Evolutionary conservation across 2,329 filamentous ascomycete species (phyloP), one percentile per base, ranked within the genome.

Genomic region (Xylogone sp.): DNA sequence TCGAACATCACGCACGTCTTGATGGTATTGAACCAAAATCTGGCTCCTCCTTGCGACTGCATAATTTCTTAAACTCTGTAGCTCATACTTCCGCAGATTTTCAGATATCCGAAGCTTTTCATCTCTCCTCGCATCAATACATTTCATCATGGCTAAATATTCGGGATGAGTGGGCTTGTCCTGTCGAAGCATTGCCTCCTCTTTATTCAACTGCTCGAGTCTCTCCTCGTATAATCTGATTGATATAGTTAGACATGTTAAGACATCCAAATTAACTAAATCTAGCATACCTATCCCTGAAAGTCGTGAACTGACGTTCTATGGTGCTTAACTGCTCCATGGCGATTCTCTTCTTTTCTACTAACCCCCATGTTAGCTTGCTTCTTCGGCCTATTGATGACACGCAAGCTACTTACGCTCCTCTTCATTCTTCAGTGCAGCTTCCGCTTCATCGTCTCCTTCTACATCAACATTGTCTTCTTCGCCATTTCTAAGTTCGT

Each of bases 1-100:
- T 54, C 94, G 84, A 58, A 88, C 81, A 64, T 96, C 89, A 50
- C 94, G 84, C 29, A 92, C 81, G 45, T 84, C 83, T 69, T 99
- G 94, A 68, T 91, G 92, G 69, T 89, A 97, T 63, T 97, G 92
- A 53, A 88, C 87, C 71, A 95, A 89, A 50, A 93, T 83, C 67
- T 97, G 91, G 49, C 90, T 84, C 56, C 91, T 83, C 60, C 91
- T 87, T 19, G 90, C 91, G 22, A 95, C 81, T 19, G 87, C 88
- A 59, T 86, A 86, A 54, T 79, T 84, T 59, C 88, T 79, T 24
- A 96, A 77, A 2, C 89, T 83, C 64, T 87, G 78, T 58, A 88
- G 73, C 59, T 89, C 88, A 65, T 90, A 87, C 54, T 85, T 80
- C 57, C 88, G 80, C 58, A 94, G 81, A 21, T 82, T 84, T 48